Evolutionary conservation across 805 yeast species (phyloP), one percentile per base, ranked within the genome.

Genomic region (Candida andamanensis): DNA sequence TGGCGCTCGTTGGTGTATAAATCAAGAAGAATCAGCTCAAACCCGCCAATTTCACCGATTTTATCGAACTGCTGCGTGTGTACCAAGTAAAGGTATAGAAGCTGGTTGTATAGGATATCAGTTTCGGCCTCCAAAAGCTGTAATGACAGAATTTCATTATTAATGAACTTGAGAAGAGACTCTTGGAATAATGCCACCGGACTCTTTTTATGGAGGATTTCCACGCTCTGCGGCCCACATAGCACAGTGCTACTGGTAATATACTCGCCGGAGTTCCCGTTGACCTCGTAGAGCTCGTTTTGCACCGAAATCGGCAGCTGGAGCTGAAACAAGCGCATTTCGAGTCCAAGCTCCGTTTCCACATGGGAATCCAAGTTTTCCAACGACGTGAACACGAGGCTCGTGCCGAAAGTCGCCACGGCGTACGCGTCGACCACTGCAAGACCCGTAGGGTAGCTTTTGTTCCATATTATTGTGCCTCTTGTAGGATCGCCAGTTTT

Each of bases 391-490:
- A 39, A 28, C 3, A 36, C 26, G 14, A 41, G 53, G 17, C 54
- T 49, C 20, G 30, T 41, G 3, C 30, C 34, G 14, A 60, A 60
- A 3, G 56, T 16, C 0, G 64, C 66, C 28, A 62, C 32, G 0
- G 50, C 57, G 39, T 48, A 57, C 0, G 70, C 69, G 69, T 69
- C 61, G 17, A 37, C 42, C 3, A 63, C 44, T 1, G 41, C 53
- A 10, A 63, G 33, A 1, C 67, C 64, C 0, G 47, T 40, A 5
- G 69, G 69, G 28, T 58, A 60, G 3, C 69, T 68, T 4, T 39
- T 30, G 11, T 47, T 55, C 67, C 70, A 63, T 7, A 62, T 45
- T 13, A 66, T 37, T 2, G 69, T 66, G 3, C 70, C 69, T 35
- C 69, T 41, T 1, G 67, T 61, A 3, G 58, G 68, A 33, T 64